phyloP scores from a whole-genome alignment of 345 rosid species.

The Eucalyptus cloeziana region DNA sequence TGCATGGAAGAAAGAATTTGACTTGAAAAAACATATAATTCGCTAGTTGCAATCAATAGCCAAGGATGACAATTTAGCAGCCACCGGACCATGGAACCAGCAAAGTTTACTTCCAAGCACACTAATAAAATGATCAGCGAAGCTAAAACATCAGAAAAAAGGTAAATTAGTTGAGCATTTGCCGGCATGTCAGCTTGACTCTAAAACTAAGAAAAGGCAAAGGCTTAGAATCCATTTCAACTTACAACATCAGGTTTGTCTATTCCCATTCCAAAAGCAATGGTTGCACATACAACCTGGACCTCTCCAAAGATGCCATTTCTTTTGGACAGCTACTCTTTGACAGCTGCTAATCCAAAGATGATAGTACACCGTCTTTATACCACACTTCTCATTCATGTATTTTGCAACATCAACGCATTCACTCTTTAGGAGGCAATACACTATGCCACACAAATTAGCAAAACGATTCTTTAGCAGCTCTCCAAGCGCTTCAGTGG shows the following conservation, averaged over 20 bases:
- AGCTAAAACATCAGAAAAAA: background rate
- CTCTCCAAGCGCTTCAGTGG: too few relatives aligned
- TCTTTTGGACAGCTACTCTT: slow-evolving; percentile 69
- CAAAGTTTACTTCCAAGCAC: background rate
- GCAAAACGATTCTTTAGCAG: slow-evolving; percentile 28
- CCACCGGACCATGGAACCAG: background rate
- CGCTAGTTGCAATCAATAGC: background rate
- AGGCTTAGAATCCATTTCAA: background rate
- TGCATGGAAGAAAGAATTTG: background rate
- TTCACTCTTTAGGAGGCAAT: slow-evolving; percentile 85
- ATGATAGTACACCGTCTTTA: slow-evolving; percentile 68
- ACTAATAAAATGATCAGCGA: background rate
- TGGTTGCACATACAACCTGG: slow-evolving; percentile 77
- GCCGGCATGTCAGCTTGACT: background rate
- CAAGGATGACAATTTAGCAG: background rate
- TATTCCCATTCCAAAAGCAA: slow-evolving; percentile 99
- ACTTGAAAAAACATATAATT: background rate
- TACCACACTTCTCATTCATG: slow-evolving; percentile 62
- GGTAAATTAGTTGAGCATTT: background rate
- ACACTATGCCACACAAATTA: slow-evolving; percentile 69
- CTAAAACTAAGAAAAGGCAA: too few relatives aligned
- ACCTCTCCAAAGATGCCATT: slow-evolving; percentile 74
- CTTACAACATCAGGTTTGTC: too few relatives aligned
- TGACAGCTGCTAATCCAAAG: slow-evolving; percentile 69
- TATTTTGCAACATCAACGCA: slow-evolving; percentile 73